phyloP scores from a whole-genome alignment of 805 yeast genomes.

The Ogataea chonburiensis region DNA sequence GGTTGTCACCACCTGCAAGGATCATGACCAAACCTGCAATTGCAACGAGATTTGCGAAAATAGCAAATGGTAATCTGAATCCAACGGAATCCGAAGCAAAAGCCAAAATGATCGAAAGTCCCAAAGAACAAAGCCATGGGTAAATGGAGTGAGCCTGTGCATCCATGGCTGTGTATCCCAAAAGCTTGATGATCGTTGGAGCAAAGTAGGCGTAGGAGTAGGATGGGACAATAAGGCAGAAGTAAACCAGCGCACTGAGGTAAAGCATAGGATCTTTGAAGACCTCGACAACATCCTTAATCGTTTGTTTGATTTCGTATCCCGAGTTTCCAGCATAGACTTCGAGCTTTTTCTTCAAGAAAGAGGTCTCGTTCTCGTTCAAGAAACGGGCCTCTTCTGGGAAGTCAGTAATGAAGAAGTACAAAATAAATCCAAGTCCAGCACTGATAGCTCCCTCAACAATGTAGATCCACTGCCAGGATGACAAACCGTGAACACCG shows the following conservation, averaged over 20 bases:
- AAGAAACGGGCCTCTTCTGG: conserved; percentile 66
- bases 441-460: conserved; percentile 38
- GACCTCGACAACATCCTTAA: conserved; percentile 44
- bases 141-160: conserved; percentile 83
- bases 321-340: conserved; percentile 51
- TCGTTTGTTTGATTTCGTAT: conserved; percentile 45
- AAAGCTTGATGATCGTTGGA: conserved; percentile 57
- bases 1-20: conserved; percentile 40
- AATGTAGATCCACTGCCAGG: conserved; percentile 49
- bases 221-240: conserved; percentile 67
- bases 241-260: conserved; percentile 59
- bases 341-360: conserved; percentile 58
- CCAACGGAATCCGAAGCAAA: conserved; percentile 55
- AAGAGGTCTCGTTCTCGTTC: conserved; percentile 49
- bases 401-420: conserved; percentile 62
- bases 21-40: conserved; percentile 57
- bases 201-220: conserved; percentile 77
- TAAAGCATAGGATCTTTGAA: conserved; percentile 62
- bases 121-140: conserved; percentile 81
- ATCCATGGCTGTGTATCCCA: conserved; percentile 65
- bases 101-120: conserved; percentile 61
- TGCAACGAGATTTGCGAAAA: conserved; percentile 36
- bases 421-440: conserved; percentile 34
- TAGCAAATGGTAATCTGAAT: conserved; percentile 44
- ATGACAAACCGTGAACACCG: conserved; percentile 41